Base-by-base conservation (phyloP, 805 yeast species). In the Wilhelminamyces savonicus region DNA sequence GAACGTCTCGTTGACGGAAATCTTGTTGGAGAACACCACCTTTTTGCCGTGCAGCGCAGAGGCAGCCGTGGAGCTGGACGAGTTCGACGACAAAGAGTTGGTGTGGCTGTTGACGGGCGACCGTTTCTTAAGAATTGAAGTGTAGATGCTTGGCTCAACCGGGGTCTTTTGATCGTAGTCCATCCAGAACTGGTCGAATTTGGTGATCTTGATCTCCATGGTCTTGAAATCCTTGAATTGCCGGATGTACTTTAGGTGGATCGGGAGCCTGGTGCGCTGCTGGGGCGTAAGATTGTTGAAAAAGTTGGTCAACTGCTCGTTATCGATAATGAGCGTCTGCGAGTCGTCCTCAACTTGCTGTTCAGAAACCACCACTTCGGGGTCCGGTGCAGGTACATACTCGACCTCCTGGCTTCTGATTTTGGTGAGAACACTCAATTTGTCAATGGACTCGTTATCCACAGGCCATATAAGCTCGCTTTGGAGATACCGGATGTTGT, bases 1-100 rank as follows among this genome's bases (percentile, higher is more conserved):
- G 40, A 60, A 69, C 1, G 84, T 75, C 30, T 71, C 72, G 37
- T 70, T 69, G 26, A 74, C 60, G 28, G 44, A 58, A 21, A 76
- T 57, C 35, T 61, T 59, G 32, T 69, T 64, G 7, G 74, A 60
- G 42, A 77, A 77, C 25, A 38, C 42, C 12, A 68, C 74, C 30
- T 9, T 31, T 7, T 17, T 17, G 8, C 6, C 6, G 8, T 17
- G 6, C 8, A 8, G 8, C 19, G 6, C 8, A 8, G 19, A 17
- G 19, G 19, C 6, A 7, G 19, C 19, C 19, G 6, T 17, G 8
- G 6, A 6, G 6, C 19, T 17, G 8, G 19, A 17, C 8, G 19
- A 17, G 12, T 24, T 11, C 13, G 18, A 23, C 24, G 24, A 23
- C 4, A 23, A 23, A 4, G 27, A 13, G 13, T 6, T 13, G 20